A percentile compares a stretch with the other conserved stretches of the same genome.
Conservation (phyloP, 208 protist species). For the Wallacemonas rigidus region DNA sequence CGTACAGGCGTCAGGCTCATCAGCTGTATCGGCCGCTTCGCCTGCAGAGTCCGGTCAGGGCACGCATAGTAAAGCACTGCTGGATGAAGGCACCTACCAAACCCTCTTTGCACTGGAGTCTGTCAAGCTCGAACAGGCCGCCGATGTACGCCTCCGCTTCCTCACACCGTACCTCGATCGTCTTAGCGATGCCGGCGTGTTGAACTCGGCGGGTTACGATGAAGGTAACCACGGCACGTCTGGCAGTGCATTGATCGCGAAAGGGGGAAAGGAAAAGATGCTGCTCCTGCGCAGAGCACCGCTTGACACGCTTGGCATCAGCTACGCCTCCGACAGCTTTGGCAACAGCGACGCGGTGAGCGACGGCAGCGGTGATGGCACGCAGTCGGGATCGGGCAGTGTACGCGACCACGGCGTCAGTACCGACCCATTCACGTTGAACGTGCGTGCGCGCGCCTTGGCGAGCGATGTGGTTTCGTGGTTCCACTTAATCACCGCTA, state of each 20-base stretch:
- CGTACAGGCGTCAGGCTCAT: background rate
- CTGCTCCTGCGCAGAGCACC: conserved; percentile 18
- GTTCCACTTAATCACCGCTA: conserved; percentile 29
- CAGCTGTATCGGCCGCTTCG: background rate
- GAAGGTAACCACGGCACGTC: background rate
- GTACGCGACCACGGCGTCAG: background rate
- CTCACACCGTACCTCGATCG: conserved; percentile 8
- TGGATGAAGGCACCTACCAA: conserved; percentile 6
- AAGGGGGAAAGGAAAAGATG: background rate
- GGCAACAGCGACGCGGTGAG: background rate
- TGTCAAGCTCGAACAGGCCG: background rate
- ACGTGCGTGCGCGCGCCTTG: conserved; percentile 44
- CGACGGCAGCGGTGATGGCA: background rate
- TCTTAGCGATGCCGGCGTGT: conserved; percentile 5
- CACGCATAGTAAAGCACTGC: background rate
- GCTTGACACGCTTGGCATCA: conserved; percentile 41
- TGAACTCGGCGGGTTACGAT: too few species aligned
- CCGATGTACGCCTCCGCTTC: background rate
- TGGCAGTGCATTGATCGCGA: background rate
- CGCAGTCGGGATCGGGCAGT: background rate
- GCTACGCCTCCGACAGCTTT: conserved; percentile 37
- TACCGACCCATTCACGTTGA: conserved; percentile 43
- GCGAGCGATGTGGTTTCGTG: conserved; percentile 32
- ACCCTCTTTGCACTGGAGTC: conserved; percentile 6
- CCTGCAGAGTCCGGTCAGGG: too few species aligned